Conservation (phyloP, 306 rosid genomes). For the Rosa rugosa region DNA sequence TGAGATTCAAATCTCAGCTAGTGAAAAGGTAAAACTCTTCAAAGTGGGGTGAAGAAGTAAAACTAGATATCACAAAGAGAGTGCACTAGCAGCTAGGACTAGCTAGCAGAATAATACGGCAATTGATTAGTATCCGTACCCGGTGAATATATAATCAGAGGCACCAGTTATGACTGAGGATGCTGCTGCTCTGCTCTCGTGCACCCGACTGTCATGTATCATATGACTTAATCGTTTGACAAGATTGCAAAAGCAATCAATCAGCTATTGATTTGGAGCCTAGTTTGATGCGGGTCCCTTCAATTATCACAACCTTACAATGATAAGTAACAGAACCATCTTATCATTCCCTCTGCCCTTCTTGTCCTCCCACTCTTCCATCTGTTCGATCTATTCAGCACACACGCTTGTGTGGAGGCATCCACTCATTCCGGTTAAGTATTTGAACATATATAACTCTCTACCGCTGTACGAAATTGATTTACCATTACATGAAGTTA, state of each 20-base stretch:
- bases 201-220: conserved; percentile 13
- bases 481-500: not conserved
- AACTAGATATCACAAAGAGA: not conserved
- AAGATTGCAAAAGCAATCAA: not conserved
- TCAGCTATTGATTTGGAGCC: not conserved
- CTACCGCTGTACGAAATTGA: not conserved
- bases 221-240: conserved; percentile 6
- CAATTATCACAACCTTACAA: conserved; percentile 27
- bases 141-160: not conserved
- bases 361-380: conserved; percentile 15
- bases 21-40: not conserved
- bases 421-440: not conserved
- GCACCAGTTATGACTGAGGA: not conserved
- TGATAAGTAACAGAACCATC: conserved; percentile 31
- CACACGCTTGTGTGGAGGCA: conserved; percentile 54
- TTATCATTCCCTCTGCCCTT: conserved; percentile 37
- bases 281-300: conserved; percentile 16
- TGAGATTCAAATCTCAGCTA: not conserved
- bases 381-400: conserved; percentile 26
- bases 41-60: not conserved
- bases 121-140: not conserved
- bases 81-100: not conserved
- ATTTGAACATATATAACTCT: not conserved
- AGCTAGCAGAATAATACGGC: not conserved
- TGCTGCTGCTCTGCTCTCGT: conserved; percentile 1